phyloP scores from a whole-genome alignment of 192 early-diverging fungal species.

The Linnemannia exigua region DNA sequence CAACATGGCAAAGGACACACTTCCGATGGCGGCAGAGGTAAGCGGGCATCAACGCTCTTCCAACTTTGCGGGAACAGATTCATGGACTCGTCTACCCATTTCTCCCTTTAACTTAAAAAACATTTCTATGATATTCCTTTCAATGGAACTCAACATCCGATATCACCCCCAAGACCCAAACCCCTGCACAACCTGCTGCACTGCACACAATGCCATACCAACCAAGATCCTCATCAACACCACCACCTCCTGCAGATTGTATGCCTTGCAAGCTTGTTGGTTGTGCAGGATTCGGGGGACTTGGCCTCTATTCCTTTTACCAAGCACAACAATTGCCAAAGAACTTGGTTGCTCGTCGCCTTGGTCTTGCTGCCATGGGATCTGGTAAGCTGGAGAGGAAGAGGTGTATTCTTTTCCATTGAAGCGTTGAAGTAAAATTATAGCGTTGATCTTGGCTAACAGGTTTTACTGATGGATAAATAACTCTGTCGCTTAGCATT shows the following conservation, averaged over 20 bases:
- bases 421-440: neutral
- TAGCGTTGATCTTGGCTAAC: neutral
- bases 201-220: neutral
- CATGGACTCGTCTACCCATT: too few relatives aligned
- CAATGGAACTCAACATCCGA: neutral
- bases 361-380: conserved; percentile 42
- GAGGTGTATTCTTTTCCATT: neutral
- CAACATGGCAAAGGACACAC: conserved; percentile 22
- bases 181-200: neutral
- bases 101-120: too few relatives aligned
- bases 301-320: conserved; percentile 50
- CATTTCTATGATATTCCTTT: neutral
- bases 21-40: conserved; percentile 34
- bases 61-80: too few relatives aligned
- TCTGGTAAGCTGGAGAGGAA: conserved; percentile 13
- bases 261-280: conserved; percentile 49
- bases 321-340: conserved; percentile 51
- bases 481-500: conserved; percentile 11
- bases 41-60: too few relatives aligned
- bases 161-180: neutral
- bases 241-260: conserved; percentile 27
- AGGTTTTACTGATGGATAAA: too few relatives aligned
- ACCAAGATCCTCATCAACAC: conserved; percentile 20
- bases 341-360: conserved; percentile 23
- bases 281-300: conserved; percentile 40